Evolutionary conservation across 495 filamentous ascomycete genomes (phyloP).

Genomic region (Pyrenopolyporus hunteri): DNA sequence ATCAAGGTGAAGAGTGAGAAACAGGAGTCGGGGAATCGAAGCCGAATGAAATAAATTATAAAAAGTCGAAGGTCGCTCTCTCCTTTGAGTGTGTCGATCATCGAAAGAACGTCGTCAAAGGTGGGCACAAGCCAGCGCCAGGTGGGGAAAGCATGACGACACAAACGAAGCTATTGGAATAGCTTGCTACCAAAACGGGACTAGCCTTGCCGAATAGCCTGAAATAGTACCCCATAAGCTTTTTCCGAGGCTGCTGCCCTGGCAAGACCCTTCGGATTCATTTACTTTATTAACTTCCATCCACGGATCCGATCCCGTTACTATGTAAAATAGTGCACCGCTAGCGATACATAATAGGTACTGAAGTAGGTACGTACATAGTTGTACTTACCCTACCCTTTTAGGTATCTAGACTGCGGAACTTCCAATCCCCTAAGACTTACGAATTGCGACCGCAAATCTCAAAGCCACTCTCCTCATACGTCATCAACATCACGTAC

Average conservation of each 20-base stretch:
- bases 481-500: constrained; percentile 22
- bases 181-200: constrained; percentile 26
- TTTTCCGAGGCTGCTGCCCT: background rate
- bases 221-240: constrained; percentile 7
- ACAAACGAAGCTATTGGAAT: constrained; percentile 36
- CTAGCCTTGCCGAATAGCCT: constrained; percentile 26
- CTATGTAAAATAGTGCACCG: background rate
- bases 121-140: constrained; percentile 8
- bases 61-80: constrained; percentile 11
- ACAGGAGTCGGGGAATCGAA: background rate
- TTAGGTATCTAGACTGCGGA: too few species aligned
- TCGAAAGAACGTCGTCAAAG: constrained; percentile 27
- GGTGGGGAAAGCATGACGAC: constrained; percentile 32
- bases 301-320: background rate
- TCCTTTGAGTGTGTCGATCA: constrained; percentile 11
- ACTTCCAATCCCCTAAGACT: too few species aligned
- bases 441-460: background rate
- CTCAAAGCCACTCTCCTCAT: constrained; percentile 7
- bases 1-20: background rate
- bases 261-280: background rate
- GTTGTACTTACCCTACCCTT: too few species aligned
- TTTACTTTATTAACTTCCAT: background rate
- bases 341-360: too few species aligned
- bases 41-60: background rate
- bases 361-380: background rate